Percentiles rank a stretch among this genome's conserved stretches.
Evolutionary conservation across 1,284 basidiomycete species (phyloP).

Genomic region (Moesziomyces globuligerus): DNA sequence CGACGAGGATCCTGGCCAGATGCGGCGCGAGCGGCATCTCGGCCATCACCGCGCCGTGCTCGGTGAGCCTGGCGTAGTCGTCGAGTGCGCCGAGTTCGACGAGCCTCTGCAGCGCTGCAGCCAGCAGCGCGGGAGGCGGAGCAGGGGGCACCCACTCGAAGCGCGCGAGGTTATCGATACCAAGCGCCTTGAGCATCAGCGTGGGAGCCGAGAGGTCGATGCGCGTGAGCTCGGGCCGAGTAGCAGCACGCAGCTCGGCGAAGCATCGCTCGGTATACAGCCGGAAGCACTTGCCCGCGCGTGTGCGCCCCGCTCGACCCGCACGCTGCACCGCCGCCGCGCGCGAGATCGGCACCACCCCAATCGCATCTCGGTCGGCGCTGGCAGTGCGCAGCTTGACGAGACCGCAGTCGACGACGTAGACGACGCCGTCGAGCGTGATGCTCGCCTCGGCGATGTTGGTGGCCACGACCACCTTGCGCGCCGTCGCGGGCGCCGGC

Average conservation of each 20-base stretch:
- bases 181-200: conserved; percentile 90
- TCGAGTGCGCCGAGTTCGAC: conserved; percentile 70
- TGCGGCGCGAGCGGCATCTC: conserved; percentile 73
- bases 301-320: conserved; percentile 69
- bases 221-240: conserved; percentile 87
- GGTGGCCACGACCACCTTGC: conserved; percentile 92
- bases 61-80: conserved; percentile 70
- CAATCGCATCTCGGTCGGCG: conserved; percentile 66
- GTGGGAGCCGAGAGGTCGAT: conserved; percentile 87
- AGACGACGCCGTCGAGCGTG: conserved; percentile 93
- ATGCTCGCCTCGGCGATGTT: conserved; percentile 98
- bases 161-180: conserved; percentile 80
- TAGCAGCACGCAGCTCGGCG: conserved; percentile 74
- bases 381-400: conserved; percentile 77
- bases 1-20: conserved; percentile 71
- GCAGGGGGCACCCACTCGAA: conserved; percentile 88
- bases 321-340: conserved; percentile 68
- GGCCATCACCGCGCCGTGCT: conserved; percentile 71
- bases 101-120: conserved; percentile 80
- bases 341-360: conserved; percentile 63
- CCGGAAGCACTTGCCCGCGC: conserved; percentile 90
- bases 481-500: conserved; percentile 76
- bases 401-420: conserved; percentile 93
- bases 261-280: conserved; percentile 80
- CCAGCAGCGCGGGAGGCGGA: conserved; percentile 85